Base-by-base conservation (phyloP, 202 grass and related monocot genomes). In the Carex sylvatica region DNA sequence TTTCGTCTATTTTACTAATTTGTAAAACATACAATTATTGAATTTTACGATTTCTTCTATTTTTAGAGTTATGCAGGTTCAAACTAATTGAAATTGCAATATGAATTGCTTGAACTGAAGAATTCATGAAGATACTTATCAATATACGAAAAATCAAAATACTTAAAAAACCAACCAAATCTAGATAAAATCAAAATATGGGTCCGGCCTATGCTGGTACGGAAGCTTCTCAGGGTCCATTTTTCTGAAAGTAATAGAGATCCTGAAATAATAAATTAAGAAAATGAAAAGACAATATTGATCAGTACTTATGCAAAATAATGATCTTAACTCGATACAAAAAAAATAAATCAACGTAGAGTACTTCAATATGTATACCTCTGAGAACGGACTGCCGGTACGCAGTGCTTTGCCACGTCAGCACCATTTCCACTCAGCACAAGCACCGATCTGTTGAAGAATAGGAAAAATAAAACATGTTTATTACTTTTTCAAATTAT, bases 201-300 rank as follows among this genome's bases (percentile, higher is more conserved):
- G 58, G 53, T 92, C 86, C 4, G 87, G 65, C 31, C 7, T 40
- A 69, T 88, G 90, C 2, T 52, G 62, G 61, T 77, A 83, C 0
- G 90, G 88, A 23, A 85, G 8, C 82, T 90, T 95, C 33, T 0
- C 2, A 9, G 44, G 15, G 75, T 88, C 82, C 88, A 92, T 95
- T 44, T 28, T 95, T 42, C 93, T 66, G 70, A 95, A 95, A 0
- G 93, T 92, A 19, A 90, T 90, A 1, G 93, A 95, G 38, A 95
- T 90, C 84, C 87, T 89, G 83, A 42, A 78, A 56, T 10, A 46
- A 46, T 10, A 46, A 46, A 46, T 46, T 46, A 9, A 46, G 42
- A 46, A 46, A 60, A 24, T 80, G 1, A 64, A 63, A 71, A 47
- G 11, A 13, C 10, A 72, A 49, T 22, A 74, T 47, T n/a, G 9